These are phyloP conservation scores for Aspergillus novoparasiticus DNA, from an alignment of 2,329 filamentous ascomycete genomes.

Conservation along the genomic window DNA sequence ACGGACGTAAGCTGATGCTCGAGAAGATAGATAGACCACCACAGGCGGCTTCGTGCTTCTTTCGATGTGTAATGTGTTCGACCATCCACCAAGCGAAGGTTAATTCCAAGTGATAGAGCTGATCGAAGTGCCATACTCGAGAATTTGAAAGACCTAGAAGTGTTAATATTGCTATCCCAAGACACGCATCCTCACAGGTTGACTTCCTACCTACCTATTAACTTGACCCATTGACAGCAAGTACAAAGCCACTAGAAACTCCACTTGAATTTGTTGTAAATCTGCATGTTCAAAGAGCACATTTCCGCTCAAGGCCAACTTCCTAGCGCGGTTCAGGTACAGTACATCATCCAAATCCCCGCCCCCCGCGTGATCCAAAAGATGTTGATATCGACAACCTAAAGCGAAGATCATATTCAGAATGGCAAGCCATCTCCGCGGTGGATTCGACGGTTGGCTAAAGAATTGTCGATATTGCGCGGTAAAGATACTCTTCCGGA, in stretches of 20 bases:
- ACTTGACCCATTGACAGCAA: constrained; percentile 43
- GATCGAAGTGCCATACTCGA: constrained; percentile 44
- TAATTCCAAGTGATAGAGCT: constrained; percentile 44
- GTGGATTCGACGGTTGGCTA: constrained; percentile 27
- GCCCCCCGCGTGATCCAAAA: constrained; percentile 26
- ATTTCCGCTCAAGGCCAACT: constrained; percentile 38
- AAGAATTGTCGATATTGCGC: constrained; percentile 43
- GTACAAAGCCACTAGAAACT: constrained; percentile 44
- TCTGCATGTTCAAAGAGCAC: constrained; percentile 45
- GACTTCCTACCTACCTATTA: constrained; percentile 39
- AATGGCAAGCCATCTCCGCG: constrained; percentile 44
- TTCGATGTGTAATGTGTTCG: constrained; percentile 39
- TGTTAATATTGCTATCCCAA: background rate
- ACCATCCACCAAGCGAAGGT: constrained; percentile 41
- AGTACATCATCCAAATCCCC: constrained; percentile 39
- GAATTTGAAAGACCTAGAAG: constrained; percentile 42
- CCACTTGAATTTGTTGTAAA: constrained; percentile 47
- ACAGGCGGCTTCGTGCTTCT: constrained; percentile 44
- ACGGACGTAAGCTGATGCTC: constrained; percentile 46
- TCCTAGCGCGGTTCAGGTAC: constrained; percentile 44
- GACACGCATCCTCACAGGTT: background rate
- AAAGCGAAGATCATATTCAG: constrained; percentile 51
- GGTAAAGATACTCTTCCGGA: constrained; percentile 40
- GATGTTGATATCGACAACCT: constrained; percentile 42
- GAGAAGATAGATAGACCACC: constrained; percentile 47